Evolutionary conservation across 129 eudicot species (phyloP).

Genomic region (Scalesia atractyloides): DNA sequence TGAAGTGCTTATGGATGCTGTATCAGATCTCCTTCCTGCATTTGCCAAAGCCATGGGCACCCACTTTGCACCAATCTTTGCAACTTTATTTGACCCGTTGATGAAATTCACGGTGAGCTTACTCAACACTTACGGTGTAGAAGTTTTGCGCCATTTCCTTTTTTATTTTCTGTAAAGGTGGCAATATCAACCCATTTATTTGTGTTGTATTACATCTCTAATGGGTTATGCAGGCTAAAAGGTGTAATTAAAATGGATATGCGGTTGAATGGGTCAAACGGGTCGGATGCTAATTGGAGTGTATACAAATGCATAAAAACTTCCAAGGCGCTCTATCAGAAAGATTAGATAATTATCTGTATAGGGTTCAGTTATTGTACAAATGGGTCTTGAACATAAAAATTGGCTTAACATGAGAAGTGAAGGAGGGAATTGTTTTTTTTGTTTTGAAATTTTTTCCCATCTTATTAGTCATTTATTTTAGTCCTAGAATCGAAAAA

Average conservation of each 20-base stretch:
- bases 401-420: too few species aligned
- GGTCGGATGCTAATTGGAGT: neutral
- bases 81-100: conserved; percentile 72
- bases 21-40: conserved; percentile 98
- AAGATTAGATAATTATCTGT: neutral
- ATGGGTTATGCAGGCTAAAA: neutral
- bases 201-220: neutral
- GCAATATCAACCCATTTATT: conserved; percentile 6
- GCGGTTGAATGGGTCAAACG: neutral
- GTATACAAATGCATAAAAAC: neutral
- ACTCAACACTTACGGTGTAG: conserved; percentile 10
- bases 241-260: conserved; percentile 1
- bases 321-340: neutral
- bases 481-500: too few species aligned
- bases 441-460: too few species aligned
- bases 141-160: conserved; percentile 6
- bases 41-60: conserved; percentile 93
- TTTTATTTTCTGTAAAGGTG: neutral
- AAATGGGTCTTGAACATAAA: too few species aligned
- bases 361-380: neutral
- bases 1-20: conserved; percentile 99
- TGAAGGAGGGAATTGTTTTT: too few species aligned
- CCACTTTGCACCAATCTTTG: conserved; percentile 85
- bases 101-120: conserved; percentile 89
- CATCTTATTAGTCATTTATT: too few species aligned